A percentile compares a stretch with the other conserved stretches of the same genome.
Conservation (phyloP, 1,139 yeast species). For the Debaryomyces psychrophilus region DNA sequence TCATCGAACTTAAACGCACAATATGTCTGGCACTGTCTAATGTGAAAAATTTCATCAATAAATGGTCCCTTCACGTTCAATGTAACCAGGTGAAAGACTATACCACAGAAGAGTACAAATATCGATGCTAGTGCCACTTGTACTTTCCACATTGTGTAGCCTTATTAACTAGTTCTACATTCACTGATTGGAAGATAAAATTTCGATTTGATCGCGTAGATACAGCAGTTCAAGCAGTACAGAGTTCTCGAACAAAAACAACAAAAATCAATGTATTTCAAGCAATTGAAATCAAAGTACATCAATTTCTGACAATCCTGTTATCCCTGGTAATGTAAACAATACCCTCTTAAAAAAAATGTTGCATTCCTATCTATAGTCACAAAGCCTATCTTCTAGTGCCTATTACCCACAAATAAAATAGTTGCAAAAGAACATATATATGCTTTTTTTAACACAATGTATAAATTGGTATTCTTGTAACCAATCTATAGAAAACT, state of each 20-base stretch:
- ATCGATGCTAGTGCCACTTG: not conserved
- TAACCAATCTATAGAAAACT: not conserved
- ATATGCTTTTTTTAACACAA: not conserved
- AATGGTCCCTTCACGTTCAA: slow-evolving; percentile 42
- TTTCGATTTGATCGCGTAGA: slow-evolving; percentile 7
- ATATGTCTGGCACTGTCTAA: slow-evolving; percentile 74
- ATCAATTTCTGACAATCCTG: too few relatives aligned
- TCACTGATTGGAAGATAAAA: not conserved
- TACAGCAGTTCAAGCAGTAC: not conserved
- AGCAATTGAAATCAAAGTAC: not conserved
- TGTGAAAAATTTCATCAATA: slow-evolving; percentile 84
- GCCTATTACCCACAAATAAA: slow-evolving; percentile 6
- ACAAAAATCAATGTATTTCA: not conserved
- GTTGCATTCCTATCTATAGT: not conserved
- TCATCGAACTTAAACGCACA: slow-evolving; percentile 57
- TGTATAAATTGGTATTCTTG: not conserved
- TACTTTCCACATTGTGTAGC: slow-evolving; percentile 2
- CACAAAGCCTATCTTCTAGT: slow-evolving; percentile 3
- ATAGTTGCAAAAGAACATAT: slow-evolving; percentile 7
- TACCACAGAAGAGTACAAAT: slow-evolving; percentile 3
- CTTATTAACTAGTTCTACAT: not conserved
- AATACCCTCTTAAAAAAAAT: not conserved
- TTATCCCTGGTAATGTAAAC: not conserved
- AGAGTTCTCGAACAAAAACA: not conserved
- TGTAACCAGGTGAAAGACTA: slow-evolving; percentile 17